Conservation (phyloP, 2,329 filamentous ascomycete species). For the Incumbomyces lentus region DNA sequence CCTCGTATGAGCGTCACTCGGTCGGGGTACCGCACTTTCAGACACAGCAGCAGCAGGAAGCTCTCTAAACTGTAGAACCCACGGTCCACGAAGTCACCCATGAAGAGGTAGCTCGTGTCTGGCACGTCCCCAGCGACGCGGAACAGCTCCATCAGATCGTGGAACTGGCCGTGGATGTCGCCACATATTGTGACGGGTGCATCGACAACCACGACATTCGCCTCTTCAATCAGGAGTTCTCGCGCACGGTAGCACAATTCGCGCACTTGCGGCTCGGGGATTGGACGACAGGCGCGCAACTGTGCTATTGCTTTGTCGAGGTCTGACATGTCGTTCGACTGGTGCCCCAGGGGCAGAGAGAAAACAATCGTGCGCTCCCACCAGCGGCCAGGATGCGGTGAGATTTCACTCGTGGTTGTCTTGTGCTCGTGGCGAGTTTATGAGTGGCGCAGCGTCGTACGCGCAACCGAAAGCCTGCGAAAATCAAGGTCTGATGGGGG, state of each 20-base stretch:
- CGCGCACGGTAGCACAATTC: conserved; percentile 96
- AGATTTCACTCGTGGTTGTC: no score
- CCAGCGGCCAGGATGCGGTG: no score
- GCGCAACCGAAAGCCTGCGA: no score
- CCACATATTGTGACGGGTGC: conserved; percentile 96
- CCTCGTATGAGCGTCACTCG: conserved; percentile 92
- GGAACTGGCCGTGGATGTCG: conserved; percentile 94
- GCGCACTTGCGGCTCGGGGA: conserved; percentile 88
- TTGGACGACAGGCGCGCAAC: conserved; percentile 87
- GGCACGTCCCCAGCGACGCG: conserved; percentile 86
- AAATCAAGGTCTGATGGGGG: no score
- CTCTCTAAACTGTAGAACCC: conserved; percentile 97
- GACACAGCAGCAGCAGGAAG: conserved; percentile 85
- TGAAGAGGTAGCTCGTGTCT: conserved; percentile 94
- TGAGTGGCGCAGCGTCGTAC: no score
- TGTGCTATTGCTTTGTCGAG: conserved; percentile 64
- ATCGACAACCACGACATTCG: conserved; percentile 90
- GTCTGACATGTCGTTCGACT: conserved; percentile 1
- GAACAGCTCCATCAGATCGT: conserved; percentile 94
- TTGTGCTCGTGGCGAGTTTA: no score
- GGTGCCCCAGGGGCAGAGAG: no score
- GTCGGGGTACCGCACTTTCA: conserved; percentile 95
- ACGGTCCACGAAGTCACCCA: conserved; percentile 97
- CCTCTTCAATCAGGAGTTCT: conserved; percentile 92
- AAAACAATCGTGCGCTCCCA: no score